Evolutionary conservation across 1,284 basidiomycete species (phyloP), one percentile per base, ranked within the genome.

Genomic region (Ceratobasidium sp.): DNA sequence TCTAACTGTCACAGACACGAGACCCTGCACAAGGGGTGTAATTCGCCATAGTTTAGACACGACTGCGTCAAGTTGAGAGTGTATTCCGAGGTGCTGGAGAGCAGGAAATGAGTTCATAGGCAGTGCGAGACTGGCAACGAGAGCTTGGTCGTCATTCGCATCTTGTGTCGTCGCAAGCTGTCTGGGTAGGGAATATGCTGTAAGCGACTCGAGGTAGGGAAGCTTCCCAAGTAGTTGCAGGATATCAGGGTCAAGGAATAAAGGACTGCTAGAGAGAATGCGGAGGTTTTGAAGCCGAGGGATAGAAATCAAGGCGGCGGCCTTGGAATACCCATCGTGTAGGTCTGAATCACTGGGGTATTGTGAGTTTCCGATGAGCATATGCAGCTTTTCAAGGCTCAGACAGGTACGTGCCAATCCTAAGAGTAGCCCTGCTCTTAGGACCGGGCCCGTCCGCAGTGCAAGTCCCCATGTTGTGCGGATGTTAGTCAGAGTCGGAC

Each of bases 131-230:
- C 16, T n/a, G n/a, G n/a, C n/a, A n/a, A n/a, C n/a, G n/a, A n/a
- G n/a, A n/a, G n/a, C 18, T 4, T 57, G 14, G 3, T 54, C 52
- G 18, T 13, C 30, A 18, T 57, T 38, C 21, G 18, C 30, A 28
- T 57, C 30, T 1, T 28, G 13, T 0, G 16, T n/a, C n/a, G n/a
- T n/a, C n/a, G n/a, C n/a, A n/a, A n/a, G n/a, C n/a, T n/a, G n/a
- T n/a, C n/a, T 18, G 2, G 18, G 16, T 2, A 44, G 14, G 2
- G 44, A 14, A 2, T 30, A n/a, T 21, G 47, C 32, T 14, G 18
- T 16, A 23, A 62, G 44, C 18, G 59, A 62, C 43, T 62, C 44
- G 23, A 62, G 59, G 16, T 16, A 16, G 18, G 59, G 59, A 28
- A 62, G 59, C 11, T 41, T 47, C 9, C 59, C 59, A 18, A 62